Evolutionary conservation across 495 filamentous ascomycete species (phyloP), one percentile per base, ranked within the genome.

Genomic region (Rostrohypoxylon terebratum): DNA sequence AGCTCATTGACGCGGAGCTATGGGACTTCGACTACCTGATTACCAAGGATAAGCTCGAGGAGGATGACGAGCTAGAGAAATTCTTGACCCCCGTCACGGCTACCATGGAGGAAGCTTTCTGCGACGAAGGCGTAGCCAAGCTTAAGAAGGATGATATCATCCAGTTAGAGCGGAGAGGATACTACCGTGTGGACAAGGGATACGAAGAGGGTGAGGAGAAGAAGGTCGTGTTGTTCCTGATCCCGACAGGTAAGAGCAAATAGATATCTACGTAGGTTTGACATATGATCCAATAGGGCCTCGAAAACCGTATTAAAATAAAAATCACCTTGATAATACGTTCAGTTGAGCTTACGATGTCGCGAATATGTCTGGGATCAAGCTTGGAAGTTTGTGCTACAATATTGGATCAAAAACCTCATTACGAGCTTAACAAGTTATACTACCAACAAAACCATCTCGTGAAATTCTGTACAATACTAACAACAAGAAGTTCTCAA

Each of bases 121-220:
- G 93, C 42, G 94, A 97, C 76, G 90, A 88, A 77, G 96, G 94
- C 71, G 88, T 97, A 0, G 85, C 88, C 2, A 84, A 87, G 47
- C 81, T 97, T 59, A 91, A 91, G 83, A 88, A 88, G 79, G 92
- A 91, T 74, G 92, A 95, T 71, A 93, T 98, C 63, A 92, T 98
- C 69, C 94, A 97, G 84, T 93, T 98, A 69, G 94, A 98, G 86
- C 87, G 94, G 47, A 94, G 94, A 79, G 94, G 94, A 11, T 98
- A 92, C 83, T 97, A 93, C 83, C 85, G 94, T 23, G 85, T 94
- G 20, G 94, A 97, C 79, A 84, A 84, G 76, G 84, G 81, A 1
- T 83, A 82, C 74, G 77, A 80, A 23, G 81, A 83, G 18, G 82
- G 79, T 16, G 78, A 78, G 66, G 82, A 84, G 50, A 85, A 86